These are phyloP conservation scores for Linum usitatissimum DNA, from an alignment of 345 rosid species.

Conservation along the genomic window DNA sequence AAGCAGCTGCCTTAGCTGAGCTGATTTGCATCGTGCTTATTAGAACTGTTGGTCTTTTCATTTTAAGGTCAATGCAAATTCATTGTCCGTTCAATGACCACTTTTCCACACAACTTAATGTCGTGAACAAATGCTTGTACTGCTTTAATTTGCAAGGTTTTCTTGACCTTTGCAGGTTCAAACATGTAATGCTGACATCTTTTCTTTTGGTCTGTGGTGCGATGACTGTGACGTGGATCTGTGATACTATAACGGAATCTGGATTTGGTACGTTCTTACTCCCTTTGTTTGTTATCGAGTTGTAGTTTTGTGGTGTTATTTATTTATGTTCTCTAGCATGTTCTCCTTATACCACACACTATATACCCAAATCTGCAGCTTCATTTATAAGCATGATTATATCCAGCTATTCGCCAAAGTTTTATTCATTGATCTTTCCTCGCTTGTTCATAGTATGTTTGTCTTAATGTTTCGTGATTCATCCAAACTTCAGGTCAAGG, in stretches of 20 bases:
- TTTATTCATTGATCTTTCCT: neutral
- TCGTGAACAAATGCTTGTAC: neutral
- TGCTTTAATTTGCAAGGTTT: slow-evolving; percentile 6
- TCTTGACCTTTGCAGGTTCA: slow-evolving; percentile 41
- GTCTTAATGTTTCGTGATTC: slow-evolving; percentile 14
- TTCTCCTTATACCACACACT: neutral
- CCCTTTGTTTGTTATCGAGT: neutral
- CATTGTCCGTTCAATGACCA: neutral
- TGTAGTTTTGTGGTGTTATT: slow-evolving; percentile 2
- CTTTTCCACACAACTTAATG: neutral
- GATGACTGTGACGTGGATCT: slow-evolving; percentile 89
- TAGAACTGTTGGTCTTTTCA: neutral
- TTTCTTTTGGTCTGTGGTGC: slow-evolving; percentile 86
- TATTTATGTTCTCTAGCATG: neutral
- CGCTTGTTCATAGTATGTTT: neutral
- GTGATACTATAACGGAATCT: slow-evolving; percentile 87
- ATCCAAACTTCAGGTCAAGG: slow-evolving; percentile 68
- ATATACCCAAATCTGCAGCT: no score
- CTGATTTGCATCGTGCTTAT: neutral
- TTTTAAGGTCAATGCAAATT: neutral
- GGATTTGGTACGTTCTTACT: slow-evolving; percentile 58
- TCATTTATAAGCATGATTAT: neutral
- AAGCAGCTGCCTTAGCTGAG: neutral
- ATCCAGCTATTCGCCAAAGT: neutral
- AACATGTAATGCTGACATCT: slow-evolving; percentile 76